Conservation (phyloP, 108 stramenopile species). For the Pelagomonas calceolata region DNA sequence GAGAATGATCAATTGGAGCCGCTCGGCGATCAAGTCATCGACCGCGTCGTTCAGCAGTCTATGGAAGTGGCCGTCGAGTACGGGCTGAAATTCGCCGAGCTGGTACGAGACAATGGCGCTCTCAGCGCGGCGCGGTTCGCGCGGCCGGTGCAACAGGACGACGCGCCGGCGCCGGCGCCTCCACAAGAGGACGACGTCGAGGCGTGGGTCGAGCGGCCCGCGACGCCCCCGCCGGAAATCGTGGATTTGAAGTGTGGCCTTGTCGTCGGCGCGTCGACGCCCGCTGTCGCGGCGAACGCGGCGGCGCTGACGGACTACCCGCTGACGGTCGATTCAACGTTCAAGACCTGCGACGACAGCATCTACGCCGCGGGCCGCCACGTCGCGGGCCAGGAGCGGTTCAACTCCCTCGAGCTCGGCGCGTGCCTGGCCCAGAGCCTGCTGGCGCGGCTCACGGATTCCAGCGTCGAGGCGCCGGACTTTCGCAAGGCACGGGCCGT, state of each 20-base stretch:
- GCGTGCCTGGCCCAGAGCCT: constrained; percentile 29
- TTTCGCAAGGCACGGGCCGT: constrained; percentile 20
- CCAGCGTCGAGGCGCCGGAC: background rate
- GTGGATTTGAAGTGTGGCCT: constrained; percentile 13
- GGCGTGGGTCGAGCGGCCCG: too few relatives aligned
- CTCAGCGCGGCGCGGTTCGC: background rate
- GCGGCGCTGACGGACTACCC: constrained; percentile 48
- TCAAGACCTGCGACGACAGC: constrained; percentile 30
- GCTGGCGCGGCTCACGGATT: constrained; percentile 20
- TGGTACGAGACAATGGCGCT: background rate
- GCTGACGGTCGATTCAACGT: constrained; percentile 33
- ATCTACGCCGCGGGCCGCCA: constrained; percentile 41
- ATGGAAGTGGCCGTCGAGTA: background rate
- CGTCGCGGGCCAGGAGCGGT: constrained; percentile 18
- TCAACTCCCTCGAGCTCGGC: constrained; percentile 35
- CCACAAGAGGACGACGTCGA: too few relatives aligned
- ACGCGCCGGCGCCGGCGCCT: background rate
- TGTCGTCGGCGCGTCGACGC: constrained; percentile 25
- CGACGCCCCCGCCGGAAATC: background rate
- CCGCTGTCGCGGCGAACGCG: constrained; percentile 28
- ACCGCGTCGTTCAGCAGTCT: background rate
- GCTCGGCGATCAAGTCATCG: constrained; percentile 4
- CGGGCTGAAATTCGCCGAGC: background rate
- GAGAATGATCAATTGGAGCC: background rate
- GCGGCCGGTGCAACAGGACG: background rate